Evolutionary conservation across 2,329 filamentous ascomycete species (phyloP).

Genomic region (Ophiostoma ulmi): DNA sequence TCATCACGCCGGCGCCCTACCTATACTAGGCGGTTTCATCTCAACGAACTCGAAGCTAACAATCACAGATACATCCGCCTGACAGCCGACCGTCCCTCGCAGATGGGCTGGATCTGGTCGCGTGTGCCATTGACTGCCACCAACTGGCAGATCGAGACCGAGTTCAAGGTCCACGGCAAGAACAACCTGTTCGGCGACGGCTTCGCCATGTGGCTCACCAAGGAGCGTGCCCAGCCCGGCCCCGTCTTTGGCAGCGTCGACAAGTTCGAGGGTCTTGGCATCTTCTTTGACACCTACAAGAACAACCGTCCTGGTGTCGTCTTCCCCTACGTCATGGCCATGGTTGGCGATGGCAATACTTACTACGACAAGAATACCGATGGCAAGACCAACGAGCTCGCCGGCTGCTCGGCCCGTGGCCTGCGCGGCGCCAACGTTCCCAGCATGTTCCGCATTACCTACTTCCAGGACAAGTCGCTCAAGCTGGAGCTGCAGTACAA

Average conservation of each 20-base stretch:
- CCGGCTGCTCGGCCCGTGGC: conserved; percentile 89
- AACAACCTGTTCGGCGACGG: conserved; percentile 92
- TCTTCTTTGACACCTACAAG: conserved; percentile 99
- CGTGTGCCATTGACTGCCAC: conserved; percentile 91
- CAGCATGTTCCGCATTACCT: conserved; percentile 83
- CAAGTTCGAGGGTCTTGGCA: conserved; percentile 84
- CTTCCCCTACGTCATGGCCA: conserved; percentile 98
- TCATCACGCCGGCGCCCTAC: not conserved
- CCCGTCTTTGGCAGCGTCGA: conserved; percentile 84
- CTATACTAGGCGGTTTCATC: too few relatives aligned
- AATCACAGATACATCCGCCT: conserved; percentile 76
- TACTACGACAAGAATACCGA: conserved; percentile 90
- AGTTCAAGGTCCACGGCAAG: conserved; percentile 88
- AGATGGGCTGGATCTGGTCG: conserved; percentile 90
- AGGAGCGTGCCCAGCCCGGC: conserved; percentile 75
- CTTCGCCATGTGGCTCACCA: conserved; percentile 96
- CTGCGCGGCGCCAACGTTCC: conserved; percentile 74
- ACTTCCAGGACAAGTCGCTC: conserved; percentile 93
- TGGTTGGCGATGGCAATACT: conserved; percentile 88
- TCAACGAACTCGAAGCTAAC: not conserved
- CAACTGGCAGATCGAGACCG: conserved; percentile 97
- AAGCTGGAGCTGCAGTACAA: conserved; percentile 94
- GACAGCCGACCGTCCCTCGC: conserved; percentile 82
- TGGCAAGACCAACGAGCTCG: conserved; percentile 86
- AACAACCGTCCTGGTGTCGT: conserved; percentile 94